Conservation (phyloP, 768 basidiomycete species). For the Inosperma sp. region DNA sequence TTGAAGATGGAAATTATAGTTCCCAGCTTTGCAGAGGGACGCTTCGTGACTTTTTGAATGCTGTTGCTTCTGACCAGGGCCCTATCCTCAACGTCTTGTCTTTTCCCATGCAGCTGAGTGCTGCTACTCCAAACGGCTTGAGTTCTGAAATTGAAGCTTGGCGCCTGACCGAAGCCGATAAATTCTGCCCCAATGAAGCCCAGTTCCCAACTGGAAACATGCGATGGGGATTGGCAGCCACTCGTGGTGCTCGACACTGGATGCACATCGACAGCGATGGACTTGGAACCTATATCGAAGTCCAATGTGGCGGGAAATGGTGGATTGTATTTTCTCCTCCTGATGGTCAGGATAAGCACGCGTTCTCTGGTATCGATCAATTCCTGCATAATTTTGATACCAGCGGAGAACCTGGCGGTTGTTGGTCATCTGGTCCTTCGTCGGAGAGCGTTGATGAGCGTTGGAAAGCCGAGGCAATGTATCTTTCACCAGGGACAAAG, state of each 20-base stretch:
- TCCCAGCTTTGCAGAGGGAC: no score
- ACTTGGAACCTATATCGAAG: conserved; percentile 12
- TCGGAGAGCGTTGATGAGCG: neutral
- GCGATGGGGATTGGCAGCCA: conserved; percentile 18
- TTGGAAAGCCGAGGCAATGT: neutral
- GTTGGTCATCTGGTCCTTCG: neutral
- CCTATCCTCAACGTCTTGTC: no score
- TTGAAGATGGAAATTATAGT: no score
- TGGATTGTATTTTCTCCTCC: neutral
- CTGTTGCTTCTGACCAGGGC: no score
- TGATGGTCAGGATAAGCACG: neutral
- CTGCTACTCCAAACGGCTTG: no score
- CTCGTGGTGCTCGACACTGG: conserved; percentile 9
- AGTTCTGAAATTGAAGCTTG: no score
- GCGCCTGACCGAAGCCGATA: no score
- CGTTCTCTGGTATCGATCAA: neutral
- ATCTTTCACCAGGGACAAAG: neutral
- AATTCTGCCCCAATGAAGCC: neutral
- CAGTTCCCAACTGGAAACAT: conserved; percentile 6
- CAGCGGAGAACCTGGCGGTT: neutral
- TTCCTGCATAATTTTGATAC: neutral
- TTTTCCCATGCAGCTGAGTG: no score
- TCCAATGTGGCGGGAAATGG: conserved; percentile 11
- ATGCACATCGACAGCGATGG: conserved; percentile 22
- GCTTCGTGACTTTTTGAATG: no score